phyloP scores from a whole-genome alignment of 2,329 filamentous ascomycete species.

The Aspergillus calidoustus region DNA sequence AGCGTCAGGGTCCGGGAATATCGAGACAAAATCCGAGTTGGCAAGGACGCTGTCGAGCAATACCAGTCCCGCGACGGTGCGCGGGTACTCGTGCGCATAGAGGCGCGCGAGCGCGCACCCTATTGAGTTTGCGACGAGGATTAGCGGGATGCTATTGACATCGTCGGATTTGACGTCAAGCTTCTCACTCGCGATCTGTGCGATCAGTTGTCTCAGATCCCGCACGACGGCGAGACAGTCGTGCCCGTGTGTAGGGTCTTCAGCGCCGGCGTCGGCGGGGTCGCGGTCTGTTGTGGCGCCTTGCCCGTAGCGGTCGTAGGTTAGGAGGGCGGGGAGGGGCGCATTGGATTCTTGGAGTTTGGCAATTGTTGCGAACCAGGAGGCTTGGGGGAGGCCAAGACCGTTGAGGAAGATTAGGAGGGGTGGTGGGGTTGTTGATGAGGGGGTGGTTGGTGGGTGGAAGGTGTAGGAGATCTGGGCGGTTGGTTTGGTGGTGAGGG shows the following conservation, averaged over 20 bases:
- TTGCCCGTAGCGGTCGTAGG: conserved; percentile 65
- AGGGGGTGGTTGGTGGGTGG: conserved; percentile 4
- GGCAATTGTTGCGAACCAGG: conserved; percentile 38
- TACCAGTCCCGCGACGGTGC: conserved; percentile 52
- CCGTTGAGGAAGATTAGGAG: conserved; percentile 53
- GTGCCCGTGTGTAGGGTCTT: conserved; percentile 30
- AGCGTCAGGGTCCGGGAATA: conserved; percentile 61
- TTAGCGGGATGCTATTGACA: conserved; percentile 9
- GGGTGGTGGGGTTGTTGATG: conserved; percentile 13
- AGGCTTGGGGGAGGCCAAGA: conserved; percentile 44
- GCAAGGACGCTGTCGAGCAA: conserved; percentile 64
- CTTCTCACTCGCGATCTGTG: conserved; percentile 43
- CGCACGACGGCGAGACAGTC: conserved; percentile 7
- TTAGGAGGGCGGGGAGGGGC: conserved; percentile 51
- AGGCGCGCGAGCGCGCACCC: conserved; percentile 59
- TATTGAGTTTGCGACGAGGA: conserved; percentile 55
- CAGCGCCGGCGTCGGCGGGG: conserved; percentile 37
- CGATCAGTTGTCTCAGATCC: conserved; percentile 51
- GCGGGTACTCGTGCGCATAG: conserved; percentile 54
- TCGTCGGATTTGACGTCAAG: conserved; percentile 21
- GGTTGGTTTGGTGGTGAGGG: conserved; percentile 16
- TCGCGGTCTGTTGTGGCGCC: conserved; percentile 56
- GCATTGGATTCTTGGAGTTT: conserved; percentile 31
- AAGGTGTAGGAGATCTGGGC: conserved; percentile 27
- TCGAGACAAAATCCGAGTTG: conserved; percentile 59